Evolutionary conservation across 768 basidiomycete genomes (phyloP).

Genomic region (Candolleomyces eurysporus): DNA sequence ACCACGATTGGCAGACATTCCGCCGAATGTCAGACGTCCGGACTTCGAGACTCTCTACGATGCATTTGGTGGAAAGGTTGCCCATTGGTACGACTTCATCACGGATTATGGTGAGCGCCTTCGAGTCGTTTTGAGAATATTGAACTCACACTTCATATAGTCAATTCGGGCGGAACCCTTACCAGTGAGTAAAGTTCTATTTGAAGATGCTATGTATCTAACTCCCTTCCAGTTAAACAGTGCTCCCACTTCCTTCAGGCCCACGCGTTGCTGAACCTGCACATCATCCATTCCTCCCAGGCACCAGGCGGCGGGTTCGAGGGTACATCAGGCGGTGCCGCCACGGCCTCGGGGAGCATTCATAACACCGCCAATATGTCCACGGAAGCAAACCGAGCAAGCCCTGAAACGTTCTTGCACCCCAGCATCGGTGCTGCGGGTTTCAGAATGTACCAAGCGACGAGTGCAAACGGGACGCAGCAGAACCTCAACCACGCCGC

Average conservation of each 20-base stretch:
- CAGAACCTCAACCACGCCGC: slow-evolving; percentile 16
- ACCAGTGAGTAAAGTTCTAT: slow-evolving; percentile 48
- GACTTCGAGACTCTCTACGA: slow-evolving; percentile 74
- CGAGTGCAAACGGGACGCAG: slow-evolving; percentile 24
- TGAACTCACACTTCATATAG: slow-evolving; percentile 31
- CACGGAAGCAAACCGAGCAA: slow-evolving; percentile 25
- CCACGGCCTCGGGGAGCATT: slow-evolving; percentile 16
- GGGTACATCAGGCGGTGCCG: slow-evolving; percentile 16
- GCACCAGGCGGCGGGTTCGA: slow-evolving; percentile 31
- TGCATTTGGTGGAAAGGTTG: slow-evolving; percentile 82
- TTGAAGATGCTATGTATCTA: neutral
- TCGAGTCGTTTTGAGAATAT: neutral
- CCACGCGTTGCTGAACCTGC: slow-evolving; percentile 77
- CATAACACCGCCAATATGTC: slow-evolving; percentile 8
- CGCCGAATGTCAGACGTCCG: slow-evolving; percentile 29
- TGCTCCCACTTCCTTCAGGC: slow-evolving; percentile 86
- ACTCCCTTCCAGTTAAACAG: slow-evolving; percentile 55
- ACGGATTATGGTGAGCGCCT: slow-evolving; percentile 60
- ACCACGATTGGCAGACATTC: slow-evolving; percentile 43
- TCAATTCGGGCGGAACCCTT: slow-evolving; percentile 70
- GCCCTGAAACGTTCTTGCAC: slow-evolving; percentile 48
- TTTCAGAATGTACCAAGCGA: slow-evolving; percentile 57
- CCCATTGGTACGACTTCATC: slow-evolving; percentile 80
- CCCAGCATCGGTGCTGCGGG: slow-evolving; percentile 60
- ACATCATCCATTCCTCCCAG: slow-evolving; percentile 83